A percentile compares a stretch with the other conserved stretches of the same genome.
These are phyloP conservation scores for Magnolia kwangsiensis DNA, from an alignment of 164 flowering plant species.

Conservation along the genomic window DNA sequence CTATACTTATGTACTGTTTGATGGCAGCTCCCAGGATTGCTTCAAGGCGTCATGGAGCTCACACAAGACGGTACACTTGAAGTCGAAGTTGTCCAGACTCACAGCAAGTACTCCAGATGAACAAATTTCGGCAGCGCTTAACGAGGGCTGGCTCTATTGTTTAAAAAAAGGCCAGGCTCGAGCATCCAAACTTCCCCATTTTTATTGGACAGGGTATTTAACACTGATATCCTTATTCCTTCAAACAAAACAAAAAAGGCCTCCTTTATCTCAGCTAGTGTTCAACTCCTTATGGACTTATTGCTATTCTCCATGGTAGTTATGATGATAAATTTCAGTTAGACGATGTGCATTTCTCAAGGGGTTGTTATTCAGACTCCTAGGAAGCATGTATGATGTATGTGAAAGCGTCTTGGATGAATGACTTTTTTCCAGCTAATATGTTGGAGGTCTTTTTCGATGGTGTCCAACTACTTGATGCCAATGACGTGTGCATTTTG, in stretches of 20 bases:
- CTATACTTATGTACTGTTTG: not conserved
- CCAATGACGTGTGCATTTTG: too few species aligned
- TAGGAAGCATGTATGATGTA: not conserved
- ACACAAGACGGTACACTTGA: conserved; percentile 80
- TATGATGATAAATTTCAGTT: not conserved
- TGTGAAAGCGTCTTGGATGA: too few species aligned
- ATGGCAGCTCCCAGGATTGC: conserved; percentile 85
- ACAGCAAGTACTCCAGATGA: conserved; percentile 31
- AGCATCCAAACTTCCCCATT: conserved; percentile 67
- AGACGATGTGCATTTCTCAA: not conserved
- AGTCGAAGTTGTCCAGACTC: conserved; percentile 46
- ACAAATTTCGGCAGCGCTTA: conserved; percentile 30
- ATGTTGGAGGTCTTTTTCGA: not conserved
- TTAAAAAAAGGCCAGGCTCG: conserved; percentile 80
- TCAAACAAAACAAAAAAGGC: too few species aligned
- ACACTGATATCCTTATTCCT: not conserved
- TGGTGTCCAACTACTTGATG: not conserved
- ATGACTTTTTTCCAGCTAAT: too few species aligned
- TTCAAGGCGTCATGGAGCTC: conserved; percentile 95
- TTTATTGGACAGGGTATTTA: conserved; percentile 95
- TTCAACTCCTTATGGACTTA: not conserved
- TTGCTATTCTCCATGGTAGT: not conserved
- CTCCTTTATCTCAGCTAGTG: not conserved
- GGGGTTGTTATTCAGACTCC: not conserved
- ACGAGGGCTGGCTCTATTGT: conserved; percentile 84